These are phyloP conservation scores for Nannochloropsis oceanica DNA, from an alignment of 108 stramenopile genomes.

Conservation along the genomic window DNA sequence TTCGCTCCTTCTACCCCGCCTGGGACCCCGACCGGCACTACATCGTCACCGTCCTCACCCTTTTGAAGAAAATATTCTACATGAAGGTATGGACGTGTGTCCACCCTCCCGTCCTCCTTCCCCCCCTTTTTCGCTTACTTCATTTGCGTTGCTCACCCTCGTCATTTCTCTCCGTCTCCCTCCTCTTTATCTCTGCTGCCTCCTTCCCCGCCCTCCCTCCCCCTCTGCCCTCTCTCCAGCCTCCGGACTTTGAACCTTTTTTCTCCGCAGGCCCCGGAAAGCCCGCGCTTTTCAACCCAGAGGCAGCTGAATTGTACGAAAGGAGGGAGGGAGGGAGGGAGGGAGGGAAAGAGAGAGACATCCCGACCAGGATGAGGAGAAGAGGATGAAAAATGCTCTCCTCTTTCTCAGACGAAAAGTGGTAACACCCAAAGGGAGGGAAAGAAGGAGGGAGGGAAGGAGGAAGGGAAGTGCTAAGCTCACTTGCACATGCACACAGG, in stretches of 20 bases:
- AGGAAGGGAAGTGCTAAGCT: background rate
- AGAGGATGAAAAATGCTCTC: no score
- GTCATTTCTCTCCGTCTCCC: background rate
- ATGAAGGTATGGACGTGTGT: constrained; percentile 38
- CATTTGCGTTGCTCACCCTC: background rate
- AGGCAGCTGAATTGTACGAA: background rate
- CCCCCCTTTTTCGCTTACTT: background rate
- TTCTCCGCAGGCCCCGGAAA: background rate
- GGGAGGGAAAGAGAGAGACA: background rate
- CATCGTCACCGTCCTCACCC: constrained; percentile 79
- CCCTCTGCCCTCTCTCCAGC: background rate
- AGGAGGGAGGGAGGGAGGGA: background rate
- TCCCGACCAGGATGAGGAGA: no score
- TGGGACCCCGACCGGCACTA: constrained; percentile 77
- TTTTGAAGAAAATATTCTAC: constrained; percentile 90
- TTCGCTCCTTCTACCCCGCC: constrained; percentile 51
- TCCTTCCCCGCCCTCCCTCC: background rate
- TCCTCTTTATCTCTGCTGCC: no score
- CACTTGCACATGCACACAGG: background rate
- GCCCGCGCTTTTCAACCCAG: background rate
- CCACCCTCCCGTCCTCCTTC: background rate
- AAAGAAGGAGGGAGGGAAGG: background rate
- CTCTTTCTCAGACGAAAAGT: no score
- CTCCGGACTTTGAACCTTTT: background rate
- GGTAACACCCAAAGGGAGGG: background rate